phyloP scores from a whole-genome alignment of 75 land plant species.

The Pinus tabuliformis region DNA sequence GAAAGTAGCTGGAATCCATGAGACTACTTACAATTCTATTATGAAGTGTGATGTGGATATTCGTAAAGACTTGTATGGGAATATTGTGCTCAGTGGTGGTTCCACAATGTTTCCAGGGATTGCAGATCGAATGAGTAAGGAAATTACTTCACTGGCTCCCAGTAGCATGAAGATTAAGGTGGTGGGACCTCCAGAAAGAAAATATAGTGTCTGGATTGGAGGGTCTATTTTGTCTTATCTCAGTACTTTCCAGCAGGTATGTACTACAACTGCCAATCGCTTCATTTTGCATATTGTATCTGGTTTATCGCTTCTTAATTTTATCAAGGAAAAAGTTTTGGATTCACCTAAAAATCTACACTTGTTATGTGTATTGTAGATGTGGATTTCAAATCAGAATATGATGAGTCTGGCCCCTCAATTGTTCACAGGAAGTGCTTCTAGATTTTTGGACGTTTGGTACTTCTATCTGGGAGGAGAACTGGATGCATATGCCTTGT shows the following conservation, averaged over 20 bases:
- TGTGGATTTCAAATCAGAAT: slow-evolving; percentile 42
- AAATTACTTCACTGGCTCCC: slow-evolving; percentile 67
- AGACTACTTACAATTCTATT: slow-evolving; percentile 69
- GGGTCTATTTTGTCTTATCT: slow-evolving; percentile 64
- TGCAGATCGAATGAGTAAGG: slow-evolving; percentile 77
- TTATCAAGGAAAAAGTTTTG: neutral
- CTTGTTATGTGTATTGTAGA: slow-evolving; percentile 11
- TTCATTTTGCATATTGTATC: neutral
- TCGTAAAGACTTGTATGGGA: slow-evolving; percentile 64
- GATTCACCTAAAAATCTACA: neutral
- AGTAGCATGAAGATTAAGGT: slow-evolving; percentile 75
- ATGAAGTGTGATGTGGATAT: slow-evolving; percentile 77
- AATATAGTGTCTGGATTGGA: slow-evolving; percentile 80
- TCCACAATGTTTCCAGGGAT: slow-evolving; percentile 80
- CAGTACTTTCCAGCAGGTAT: slow-evolving; percentile 69
- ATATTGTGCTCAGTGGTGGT: slow-evolving; percentile 72
- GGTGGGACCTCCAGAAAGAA: slow-evolving; percentile 71
- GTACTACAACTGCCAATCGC: too few species aligned
- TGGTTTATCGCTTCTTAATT: neutral
- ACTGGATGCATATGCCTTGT: neutral
- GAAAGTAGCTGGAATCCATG: slow-evolving; percentile 69
- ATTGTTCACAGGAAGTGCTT: slow-evolving; percentile 35
- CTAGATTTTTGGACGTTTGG: slow-evolving; percentile 15
- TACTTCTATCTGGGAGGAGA: neutral
- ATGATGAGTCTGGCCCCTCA: slow-evolving; percentile 27